Evolutionary conservation across 2,329 filamentous ascomycete genomes (phyloP).

Genomic region (Shiraia bambusicola): DNA sequence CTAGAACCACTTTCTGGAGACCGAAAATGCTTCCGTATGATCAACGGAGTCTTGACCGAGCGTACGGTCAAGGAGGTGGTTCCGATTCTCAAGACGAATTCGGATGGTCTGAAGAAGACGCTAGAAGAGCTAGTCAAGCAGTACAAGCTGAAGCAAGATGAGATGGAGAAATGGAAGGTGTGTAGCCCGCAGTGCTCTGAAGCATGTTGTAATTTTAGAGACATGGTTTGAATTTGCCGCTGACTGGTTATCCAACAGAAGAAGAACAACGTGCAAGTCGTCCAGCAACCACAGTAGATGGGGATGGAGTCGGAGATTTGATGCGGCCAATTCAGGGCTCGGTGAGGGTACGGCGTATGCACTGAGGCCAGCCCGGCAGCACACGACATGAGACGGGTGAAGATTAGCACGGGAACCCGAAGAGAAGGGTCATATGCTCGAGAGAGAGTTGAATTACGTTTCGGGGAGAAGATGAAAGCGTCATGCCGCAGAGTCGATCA

Average conservation of each 20-base stretch:
- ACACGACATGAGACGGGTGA: no score
- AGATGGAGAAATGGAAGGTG: conserved; percentile 99
- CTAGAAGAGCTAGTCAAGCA: conserved; percentile 93
- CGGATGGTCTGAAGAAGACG: conserved; percentile 90
- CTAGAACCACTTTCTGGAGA: conserved; percentile 77
- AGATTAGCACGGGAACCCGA: no score
- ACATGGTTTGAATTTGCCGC: conserved; percentile 1
- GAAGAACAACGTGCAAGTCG: conserved; percentile 86
- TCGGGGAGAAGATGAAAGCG: no score
- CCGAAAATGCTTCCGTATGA: conserved; percentile 97
- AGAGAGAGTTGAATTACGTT: no score
- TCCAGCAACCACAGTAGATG: conserved; percentile 63
- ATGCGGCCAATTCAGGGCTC: conserved; percentile 14
- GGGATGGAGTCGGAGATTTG: no score
- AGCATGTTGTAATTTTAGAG: neutral
- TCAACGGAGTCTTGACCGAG: conserved; percentile 95
- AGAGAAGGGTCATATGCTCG: no score
- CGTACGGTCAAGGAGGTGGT: conserved; percentile 90
- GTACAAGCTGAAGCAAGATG: conserved; percentile 91
- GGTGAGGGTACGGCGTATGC: conserved; percentile 15
- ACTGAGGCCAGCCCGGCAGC: conserved; percentile 4
- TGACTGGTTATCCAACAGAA: conserved; percentile 60
- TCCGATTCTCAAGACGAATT: conserved; percentile 88
- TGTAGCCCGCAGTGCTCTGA: conserved; percentile 29
- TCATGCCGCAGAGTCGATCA: no score